A percentile compares a stretch with the other conserved stretches of the same genome.
These are phyloP conservation scores for Euclidium syriacum DNA, from an alignment of 345 rosid species.

Conservation along the genomic window DNA sequence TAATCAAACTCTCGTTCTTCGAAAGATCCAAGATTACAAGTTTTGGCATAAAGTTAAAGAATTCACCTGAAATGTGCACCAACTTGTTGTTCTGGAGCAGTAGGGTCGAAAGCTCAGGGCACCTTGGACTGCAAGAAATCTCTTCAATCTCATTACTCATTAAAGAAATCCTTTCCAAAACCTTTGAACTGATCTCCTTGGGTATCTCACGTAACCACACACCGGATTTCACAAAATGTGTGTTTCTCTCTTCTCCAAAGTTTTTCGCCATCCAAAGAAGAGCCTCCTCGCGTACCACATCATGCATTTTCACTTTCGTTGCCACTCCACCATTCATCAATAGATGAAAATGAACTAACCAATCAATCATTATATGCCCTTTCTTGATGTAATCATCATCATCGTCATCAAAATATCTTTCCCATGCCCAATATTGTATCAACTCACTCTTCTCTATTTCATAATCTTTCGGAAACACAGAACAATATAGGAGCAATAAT, in stretches of 20 bases:
- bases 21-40: conserved; percentile 35
- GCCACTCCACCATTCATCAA: conserved; percentile 7
- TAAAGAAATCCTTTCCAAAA: too few species aligned
- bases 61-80: not conserved
- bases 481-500: not conserved
- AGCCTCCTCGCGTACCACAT: conserved; percentile 38
- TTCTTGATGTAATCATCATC: too few species aligned
- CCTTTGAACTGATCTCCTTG: too few species aligned
- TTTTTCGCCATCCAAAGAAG: conserved; percentile 33
- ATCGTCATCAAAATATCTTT: conserved; percentile 31
- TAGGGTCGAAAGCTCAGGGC: too few species aligned
- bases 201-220: not conserved
- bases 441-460: not conserved
- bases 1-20: not conserved
- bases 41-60: conserved; percentile 31
- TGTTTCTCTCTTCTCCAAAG: not conserved
- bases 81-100: not conserved
- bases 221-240: conserved; percentile 7
- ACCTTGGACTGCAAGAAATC: too few species aligned
- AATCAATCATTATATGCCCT: conserved; percentile 26
- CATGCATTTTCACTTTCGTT: conserved; percentile 37
- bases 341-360: conserved; percentile 12
- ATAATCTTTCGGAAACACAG: conserved; percentile 7
- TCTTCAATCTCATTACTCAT: too few species aligned
- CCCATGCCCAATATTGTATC: conserved; percentile 9